These are phyloP conservation scores for Penicillium pancosmium DNA, from an alignment of 495 filamentous ascomycete genomes.

Conservation along the genomic window DNA sequence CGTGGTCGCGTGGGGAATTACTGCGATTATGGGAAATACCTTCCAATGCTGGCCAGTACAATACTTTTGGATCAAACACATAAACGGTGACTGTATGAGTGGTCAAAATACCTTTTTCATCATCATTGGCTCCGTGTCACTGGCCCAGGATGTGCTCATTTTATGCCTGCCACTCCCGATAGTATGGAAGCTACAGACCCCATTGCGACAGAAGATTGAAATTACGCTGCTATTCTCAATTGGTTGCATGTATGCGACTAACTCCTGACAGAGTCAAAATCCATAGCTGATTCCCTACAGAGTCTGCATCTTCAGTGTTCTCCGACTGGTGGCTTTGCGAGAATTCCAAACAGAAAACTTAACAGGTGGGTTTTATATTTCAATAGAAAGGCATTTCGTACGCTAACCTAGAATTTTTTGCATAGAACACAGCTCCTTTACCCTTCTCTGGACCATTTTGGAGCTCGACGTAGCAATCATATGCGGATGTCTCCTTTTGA, in stretches of 20 bases:
- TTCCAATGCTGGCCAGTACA: constrained; percentile 38
- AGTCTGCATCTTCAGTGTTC: constrained; percentile 31
- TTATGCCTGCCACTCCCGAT: constrained; percentile 35
- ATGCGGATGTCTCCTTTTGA: constrained; percentile 48
- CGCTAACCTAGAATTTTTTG: background rate
- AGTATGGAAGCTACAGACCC: constrained; percentile 38
- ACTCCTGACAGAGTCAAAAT: background rate
- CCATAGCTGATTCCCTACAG: constrained; percentile 12
- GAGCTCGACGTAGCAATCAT: constrained; percentile 55
- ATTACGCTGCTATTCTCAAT: constrained; percentile 34
- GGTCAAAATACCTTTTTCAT: constrained; percentile 23
- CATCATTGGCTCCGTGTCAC: constrained; percentile 24
- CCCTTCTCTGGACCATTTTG: constrained; percentile 52
- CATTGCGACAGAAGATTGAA: constrained; percentile 29
- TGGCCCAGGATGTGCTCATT: constrained; percentile 29
- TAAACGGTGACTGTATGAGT: constrained; percentile 32
- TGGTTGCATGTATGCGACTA: constrained; percentile 27
- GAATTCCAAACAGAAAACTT: constrained; percentile 25
- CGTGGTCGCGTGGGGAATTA: constrained; percentile 27
- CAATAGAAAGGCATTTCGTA: background rate
- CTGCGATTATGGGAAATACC: constrained; percentile 27
- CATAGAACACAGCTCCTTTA: constrained; percentile 32
- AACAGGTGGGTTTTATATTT: constrained; percentile 20
- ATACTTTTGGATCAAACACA: constrained; percentile 33
- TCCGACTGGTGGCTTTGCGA: constrained; percentile 26